Evolutionary conservation across 805 yeast genomes (phyloP), one percentile per base, ranked within the genome.

Genomic region (Myxozyma neotropica): DNA sequence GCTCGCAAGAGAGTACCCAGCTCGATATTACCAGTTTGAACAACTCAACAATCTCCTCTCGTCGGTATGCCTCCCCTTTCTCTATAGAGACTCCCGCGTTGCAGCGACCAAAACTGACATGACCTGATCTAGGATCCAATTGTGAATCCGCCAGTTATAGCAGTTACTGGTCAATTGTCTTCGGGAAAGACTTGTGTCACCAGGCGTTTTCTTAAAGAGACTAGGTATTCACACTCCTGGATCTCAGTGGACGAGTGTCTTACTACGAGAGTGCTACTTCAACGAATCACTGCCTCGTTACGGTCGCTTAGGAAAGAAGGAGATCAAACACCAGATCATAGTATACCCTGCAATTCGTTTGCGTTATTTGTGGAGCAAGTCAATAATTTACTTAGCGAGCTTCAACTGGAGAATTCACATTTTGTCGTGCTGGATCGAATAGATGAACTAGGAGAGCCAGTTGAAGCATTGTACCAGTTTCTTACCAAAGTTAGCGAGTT

Each of bases 221-320:
- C 55, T 6, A 43, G 39, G 23, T 36, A 43, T 36, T 45, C 54
- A 4, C 47, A 55, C 27, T 17, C 58, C 17, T 60, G 65, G 65
- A 50, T 61, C 40, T 17, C 53, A 2, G 52, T 65, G 38, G 65
- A 61, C 35, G 63, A 61, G 27, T 59, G 63, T 35, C 53, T 48
- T 4, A n/a, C 59, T 10, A 23, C 40, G 13, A 56, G 61, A 26
- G 40, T 55, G 13, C 40, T 49, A 17, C 44, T 58, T 21, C 62
- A 58, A 26, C 62, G 62, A 17, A 58, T 55, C n/a, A 15, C 42
- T 15, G 50, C 60, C 2, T 43, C 59, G 3, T 31, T 58, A 4
- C 46, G 53, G 6, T 19, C 33, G 15, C 39, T 35, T 26, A 23
- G 26, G 27, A 46, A 46, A 31, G 33, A 35, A 26, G 24, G 24